Conservation (phyloP, 441 rosid species). For the Caryocar brasiliense region DNA sequence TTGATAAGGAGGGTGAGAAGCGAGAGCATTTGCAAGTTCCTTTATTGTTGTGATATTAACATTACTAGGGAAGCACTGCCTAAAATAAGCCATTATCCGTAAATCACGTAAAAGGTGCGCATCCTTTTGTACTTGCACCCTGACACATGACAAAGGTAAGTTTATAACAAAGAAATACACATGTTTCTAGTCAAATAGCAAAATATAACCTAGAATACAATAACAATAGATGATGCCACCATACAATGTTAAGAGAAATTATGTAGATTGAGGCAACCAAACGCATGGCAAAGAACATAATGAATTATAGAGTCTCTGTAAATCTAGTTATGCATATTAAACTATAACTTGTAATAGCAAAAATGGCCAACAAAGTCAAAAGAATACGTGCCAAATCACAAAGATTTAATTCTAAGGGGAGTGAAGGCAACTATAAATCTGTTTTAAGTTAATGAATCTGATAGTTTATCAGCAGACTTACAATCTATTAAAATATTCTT, state of each 20-base stretch:
- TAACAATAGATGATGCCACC: too few relatives aligned
- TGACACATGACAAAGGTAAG: slow-evolving; percentile 15
- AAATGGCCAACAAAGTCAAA: not conserved
- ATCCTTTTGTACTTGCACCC: slow-evolving; percentile 53
- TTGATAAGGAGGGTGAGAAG: slow-evolving; percentile 80
- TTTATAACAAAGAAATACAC: not conserved
- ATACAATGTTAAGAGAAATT: too few relatives aligned
- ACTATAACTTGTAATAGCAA: not conserved
- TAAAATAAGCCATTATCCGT: slow-evolving; percentile 70
- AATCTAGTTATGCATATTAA: not conserved
- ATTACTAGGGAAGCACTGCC: slow-evolving; percentile 60
- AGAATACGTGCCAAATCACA: not conserved
- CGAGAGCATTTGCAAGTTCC: slow-evolving; percentile 76
- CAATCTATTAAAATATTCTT: slow-evolving; percentile 59
- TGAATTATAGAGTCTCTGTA: too few relatives aligned
- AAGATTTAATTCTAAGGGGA: not conserved
- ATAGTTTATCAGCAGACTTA: slow-evolving; percentile 28
- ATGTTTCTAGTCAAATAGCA: not conserved
- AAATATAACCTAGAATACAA: not conserved
- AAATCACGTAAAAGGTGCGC: slow-evolving; percentile 61
- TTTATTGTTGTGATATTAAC: slow-evolving; percentile 53
- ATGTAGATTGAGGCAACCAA: too few relatives aligned
- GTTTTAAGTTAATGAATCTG: not conserved
- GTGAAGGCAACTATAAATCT: not conserved
- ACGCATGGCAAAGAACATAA: too few relatives aligned